Base-by-base conservation (phyloP, 2,329 filamentous ascomycete genomes). In the Lasiodiplodia gonubiensis region DNA sequence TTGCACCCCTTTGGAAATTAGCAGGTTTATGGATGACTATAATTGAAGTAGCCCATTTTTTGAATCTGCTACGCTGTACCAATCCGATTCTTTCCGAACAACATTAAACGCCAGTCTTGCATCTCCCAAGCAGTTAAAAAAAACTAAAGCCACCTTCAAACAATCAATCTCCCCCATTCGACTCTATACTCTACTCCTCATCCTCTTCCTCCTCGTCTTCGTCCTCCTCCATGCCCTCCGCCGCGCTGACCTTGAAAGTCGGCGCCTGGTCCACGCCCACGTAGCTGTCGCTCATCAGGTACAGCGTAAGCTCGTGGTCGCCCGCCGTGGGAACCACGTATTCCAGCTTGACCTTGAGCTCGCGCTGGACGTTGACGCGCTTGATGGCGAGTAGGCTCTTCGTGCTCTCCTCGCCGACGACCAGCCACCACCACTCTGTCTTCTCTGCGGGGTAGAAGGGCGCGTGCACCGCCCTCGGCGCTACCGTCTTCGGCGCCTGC, bases 391-490 rank as follows among this genome's bases (percentile, higher is more conserved):
- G 84, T 70, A 99, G 83, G 70, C 86, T 94, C 83, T 93, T 94
- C 49, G 91, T 92, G 78, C 88, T 91, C 81, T 97, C 93, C 73
- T 98, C 94, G 35, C 94, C 94, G 39, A 99, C 92, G 23, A 99
- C 92, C 67, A 99, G 83, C 95, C 95, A 99, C 94, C 94, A 99
- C 77, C 95, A 97, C 85, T 99, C 95, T 83, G 92, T 90, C 86
- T 99, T 99, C 79, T 91, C 90, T 60, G 80, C 84, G 0, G 95
- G 94, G 77, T 95, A 99, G 85, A 98, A 99, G 0, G 95, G 95
- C 63, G 94, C 94, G 77, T 98, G 94, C 2, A 98, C 96, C 1
- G 89, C 42, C 42, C 42, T 90, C 2, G 30, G 30, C 7, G 30
- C 27, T 5, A 5, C 27, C 27, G 90, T 87, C 77, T 97, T 93